A percentile compares a stretch with the other conserved stretches of the same genome.
These are phyloP conservation scores for Haplographium delicatum DNA, from an alignment of 495 filamentous ascomycete genomes.

Conservation along the genomic window DNA sequence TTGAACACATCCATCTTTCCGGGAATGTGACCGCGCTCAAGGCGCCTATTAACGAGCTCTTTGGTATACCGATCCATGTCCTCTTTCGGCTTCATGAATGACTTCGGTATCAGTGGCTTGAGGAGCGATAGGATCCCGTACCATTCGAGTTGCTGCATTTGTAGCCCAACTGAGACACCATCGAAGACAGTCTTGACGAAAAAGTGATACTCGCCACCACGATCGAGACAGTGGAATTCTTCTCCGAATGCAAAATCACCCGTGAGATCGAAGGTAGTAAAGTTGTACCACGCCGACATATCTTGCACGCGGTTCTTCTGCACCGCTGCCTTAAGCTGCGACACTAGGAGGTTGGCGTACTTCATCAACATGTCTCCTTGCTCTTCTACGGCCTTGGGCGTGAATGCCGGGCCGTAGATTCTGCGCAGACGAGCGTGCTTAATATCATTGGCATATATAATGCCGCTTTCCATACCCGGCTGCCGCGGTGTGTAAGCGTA, in stretches of 20 bases:
- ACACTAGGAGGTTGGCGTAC: constrained; percentile 44
- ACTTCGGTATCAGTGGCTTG: constrained; percentile 8
- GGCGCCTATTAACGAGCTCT: neutral
- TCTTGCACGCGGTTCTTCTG: constrained; percentile 18
- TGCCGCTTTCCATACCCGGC: neutral
- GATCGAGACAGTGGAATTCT: constrained; percentile 46
- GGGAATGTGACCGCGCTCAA: constrained; percentile 1
- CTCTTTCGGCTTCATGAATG: constrained; percentile 7
- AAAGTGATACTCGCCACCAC: constrained; percentile 5
- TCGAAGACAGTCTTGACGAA: constrained; percentile 22
- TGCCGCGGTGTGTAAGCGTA: neutral
- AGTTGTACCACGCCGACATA: constrained; percentile 31
- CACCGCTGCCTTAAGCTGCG: constrained; percentile 34
- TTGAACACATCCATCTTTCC: constrained; percentile 7
- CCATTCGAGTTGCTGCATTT: constrained; percentile 3
- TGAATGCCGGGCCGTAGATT: constrained; percentile 51
- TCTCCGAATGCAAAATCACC: constrained; percentile 55
- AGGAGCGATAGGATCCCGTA: constrained; percentile 4
- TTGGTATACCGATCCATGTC: constrained; percentile 9
- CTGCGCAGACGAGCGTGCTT: constrained; percentile 23
- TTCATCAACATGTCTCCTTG: constrained; percentile 41
- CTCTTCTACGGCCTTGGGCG: constrained; percentile 40
- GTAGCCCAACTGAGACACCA: constrained; percentile 15
- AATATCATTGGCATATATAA: constrained; percentile 5
- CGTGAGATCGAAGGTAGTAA: constrained; percentile 53